Base-by-base conservation (phyloP, 2,329 filamentous ascomycete species). In the Fusarium begoniae region DNA sequence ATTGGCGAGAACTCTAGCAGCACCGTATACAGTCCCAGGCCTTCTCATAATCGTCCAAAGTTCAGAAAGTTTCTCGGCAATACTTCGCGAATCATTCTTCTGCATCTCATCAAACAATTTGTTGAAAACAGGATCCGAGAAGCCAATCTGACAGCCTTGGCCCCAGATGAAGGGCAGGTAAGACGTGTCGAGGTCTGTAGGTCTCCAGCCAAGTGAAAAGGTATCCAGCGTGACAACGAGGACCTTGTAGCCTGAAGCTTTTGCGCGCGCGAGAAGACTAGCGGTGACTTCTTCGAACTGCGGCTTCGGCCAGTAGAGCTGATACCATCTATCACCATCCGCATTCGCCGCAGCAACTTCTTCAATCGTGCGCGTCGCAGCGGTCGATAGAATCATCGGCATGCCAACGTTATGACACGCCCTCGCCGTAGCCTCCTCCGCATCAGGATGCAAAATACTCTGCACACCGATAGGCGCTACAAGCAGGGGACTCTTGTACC, bases 211-310 rank as follows among this genome's bases (percentile, higher is more conserved):
- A 41, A 94, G 84, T 18, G 87, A 87, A 81, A 90, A 93, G 0
- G 92, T 94, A 80, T 95, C 93, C 0, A 94, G 84, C 0, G 93
- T 95, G 2, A 95, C 90, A 12, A 94, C 88, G 1, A 94, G 84
- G 2, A 90, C 91, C 40, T 85, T 86, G 81, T 87, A 94, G 2
- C 92, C 92, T 38, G 84, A 87, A 1, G 82, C 84, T 77, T 89
- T 90, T 2, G 92, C 93, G 1, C 92, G 86, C 3, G 81, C 78
- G 9, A 94, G 84, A 22, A 94, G 82, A 3, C 89, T 92, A 0
- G 87, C 83, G 0, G 92, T 94, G 62, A 94, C 84, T 7, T 91
- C 88, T 59, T 94, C 87, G 62, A 89, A 87, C 26, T 86, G 70
- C 0, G 92, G 92, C 91, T 73, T 75, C 3, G 72, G 72, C 72